phyloP scores from a whole-genome alignment of 306 rosid genomes.

The Cicer bijugum region DNA sequence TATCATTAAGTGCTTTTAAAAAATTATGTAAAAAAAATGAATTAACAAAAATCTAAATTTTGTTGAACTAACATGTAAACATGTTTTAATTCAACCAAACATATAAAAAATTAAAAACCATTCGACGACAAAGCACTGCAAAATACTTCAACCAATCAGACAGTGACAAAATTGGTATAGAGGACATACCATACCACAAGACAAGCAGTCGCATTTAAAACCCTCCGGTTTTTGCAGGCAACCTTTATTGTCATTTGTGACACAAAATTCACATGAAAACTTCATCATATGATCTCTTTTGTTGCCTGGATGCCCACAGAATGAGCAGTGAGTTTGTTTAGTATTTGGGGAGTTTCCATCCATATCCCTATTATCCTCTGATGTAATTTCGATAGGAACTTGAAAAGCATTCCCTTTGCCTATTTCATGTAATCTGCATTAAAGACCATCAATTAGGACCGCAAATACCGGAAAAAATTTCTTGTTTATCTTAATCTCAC shows the following conservation, averaged over 20 bases:
- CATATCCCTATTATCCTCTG: constrained; percentile 48
- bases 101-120: constrained; percentile 19
- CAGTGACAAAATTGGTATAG: constrained; percentile 2
- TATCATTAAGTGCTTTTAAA: constrained; percentile 31
- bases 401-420: constrained; percentile 58
- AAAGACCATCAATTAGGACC: constrained; percentile 31
- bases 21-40: background rate
- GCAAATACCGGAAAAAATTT: constrained; percentile 1
- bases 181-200: constrained; percentile 67
- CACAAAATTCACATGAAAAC: constrained; percentile 67
- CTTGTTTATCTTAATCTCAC: constrained; percentile 23
- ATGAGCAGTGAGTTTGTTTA: constrained; percentile 77
- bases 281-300: constrained; percentile 63
- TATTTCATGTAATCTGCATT: constrained; percentile 72
- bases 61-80: background rate
- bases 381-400: constrained; percentile 46
- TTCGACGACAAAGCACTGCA: constrained; percentile 6
- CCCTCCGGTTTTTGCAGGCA: constrained; percentile 73
- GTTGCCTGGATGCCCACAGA: constrained; percentile 96
- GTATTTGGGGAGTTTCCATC: constrained; percentile 51
- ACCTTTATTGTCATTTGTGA: constrained; percentile 50
- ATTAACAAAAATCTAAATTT: background rate
- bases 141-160: constrained; percentile 20
- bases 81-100: constrained; percentile 2
- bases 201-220: constrained; percentile 75